Evolutionary conservation across 2,329 filamentous ascomycete species (phyloP).

Genomic region (Venturia asperata): DNA sequence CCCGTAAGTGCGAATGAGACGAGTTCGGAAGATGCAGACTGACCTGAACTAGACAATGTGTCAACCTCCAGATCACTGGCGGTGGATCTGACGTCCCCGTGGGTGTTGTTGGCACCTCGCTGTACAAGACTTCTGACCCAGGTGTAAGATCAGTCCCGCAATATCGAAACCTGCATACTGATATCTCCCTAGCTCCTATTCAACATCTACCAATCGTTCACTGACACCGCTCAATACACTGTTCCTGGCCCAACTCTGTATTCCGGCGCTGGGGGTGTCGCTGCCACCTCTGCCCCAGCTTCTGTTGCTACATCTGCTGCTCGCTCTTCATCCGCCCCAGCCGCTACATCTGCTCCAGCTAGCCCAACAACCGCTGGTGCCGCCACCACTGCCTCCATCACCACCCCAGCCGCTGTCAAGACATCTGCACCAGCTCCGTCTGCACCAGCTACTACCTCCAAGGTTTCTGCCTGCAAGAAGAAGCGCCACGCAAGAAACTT

Average conservation of each 20-base stretch:
- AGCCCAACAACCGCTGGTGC: neutral
- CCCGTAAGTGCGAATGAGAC: constrained; percentile 25
- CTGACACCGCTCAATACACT: constrained; percentile 13
- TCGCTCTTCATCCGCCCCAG: neutral
- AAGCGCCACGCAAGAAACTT: constrained; percentile 11
- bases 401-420: neutral
- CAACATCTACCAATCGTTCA: constrained; percentile 20
- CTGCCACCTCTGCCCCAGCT: constrained; percentile 8
- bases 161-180: neutral
- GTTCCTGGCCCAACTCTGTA: constrained; percentile 20
- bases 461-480: constrained; percentile 6
- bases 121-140: constrained; percentile 20
- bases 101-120: constrained; percentile 15
- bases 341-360: neutral
- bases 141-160: constrained; percentile 6
- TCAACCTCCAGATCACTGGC: constrained; percentile 21
- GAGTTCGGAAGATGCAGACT: neutral
- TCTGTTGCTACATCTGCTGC: neutral
- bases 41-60: constrained; percentile 15
- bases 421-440: constrained; percentile 1
- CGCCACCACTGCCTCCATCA: neutral
- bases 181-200: constrained; percentile 9
- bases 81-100: constrained; percentile 18
- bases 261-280: constrained; percentile 7
- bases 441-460: constrained; percentile 1